phyloP scores from a whole-genome alignment of 2,329 filamentous ascomycete species.

The Knufia fluminis region DNA sequence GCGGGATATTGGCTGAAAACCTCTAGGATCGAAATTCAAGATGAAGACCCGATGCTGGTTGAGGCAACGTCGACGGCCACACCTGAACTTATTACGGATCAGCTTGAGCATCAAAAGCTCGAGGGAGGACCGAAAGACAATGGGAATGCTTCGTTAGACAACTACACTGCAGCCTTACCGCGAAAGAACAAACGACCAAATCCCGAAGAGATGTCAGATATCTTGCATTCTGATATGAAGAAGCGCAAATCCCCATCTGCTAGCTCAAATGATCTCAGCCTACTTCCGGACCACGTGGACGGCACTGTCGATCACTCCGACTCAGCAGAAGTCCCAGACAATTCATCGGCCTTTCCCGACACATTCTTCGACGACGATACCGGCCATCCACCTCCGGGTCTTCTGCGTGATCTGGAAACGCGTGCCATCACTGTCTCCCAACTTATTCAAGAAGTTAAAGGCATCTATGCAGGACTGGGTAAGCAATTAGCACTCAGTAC shows the following conservation, averaged over 20 bases:
- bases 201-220: not conserved
- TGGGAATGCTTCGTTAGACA: not conserved
- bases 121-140: not conserved
- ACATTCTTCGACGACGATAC: not conserved
- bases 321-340: not conserved
- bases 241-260: too few species aligned
- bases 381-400: not conserved
- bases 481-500: slow-evolving; percentile 9
- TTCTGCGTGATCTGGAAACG: slow-evolving; percentile 49
- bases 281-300: too few species aligned
- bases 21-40: not conserved
- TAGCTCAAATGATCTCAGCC: too few species aligned
- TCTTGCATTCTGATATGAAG: not conserved
- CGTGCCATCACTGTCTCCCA: slow-evolving; percentile 67
- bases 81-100: not conserved
- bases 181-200: not conserved
- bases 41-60: not conserved
- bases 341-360: not conserved
- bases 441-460: slow-evolving; percentile 69
- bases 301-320: not conserved
- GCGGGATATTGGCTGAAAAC: not conserved
- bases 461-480: slow-evolving; percentile 34
- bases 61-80: not conserved
- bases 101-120: not conserved
- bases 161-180: not conserved